Evolutionary conservation across 2,329 filamentous ascomycete genomes (phyloP).

Genomic region (Ascosphaera acerosa): DNA sequence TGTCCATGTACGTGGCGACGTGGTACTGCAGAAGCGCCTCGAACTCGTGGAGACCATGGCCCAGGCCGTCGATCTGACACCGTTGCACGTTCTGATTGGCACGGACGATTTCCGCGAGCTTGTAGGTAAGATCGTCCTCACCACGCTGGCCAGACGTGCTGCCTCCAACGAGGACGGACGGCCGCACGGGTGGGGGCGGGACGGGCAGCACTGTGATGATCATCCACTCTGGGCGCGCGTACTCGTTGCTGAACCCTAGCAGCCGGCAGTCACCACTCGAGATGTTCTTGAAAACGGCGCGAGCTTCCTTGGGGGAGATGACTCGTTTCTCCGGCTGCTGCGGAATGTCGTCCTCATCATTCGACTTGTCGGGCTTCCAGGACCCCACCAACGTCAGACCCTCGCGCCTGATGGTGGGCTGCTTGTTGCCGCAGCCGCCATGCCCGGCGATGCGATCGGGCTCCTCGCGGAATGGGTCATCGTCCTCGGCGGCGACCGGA

Average conservation of each 20-base stretch:
- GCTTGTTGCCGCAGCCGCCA: constrained; percentile 77
- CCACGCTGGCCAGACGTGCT: constrained; percentile 78
- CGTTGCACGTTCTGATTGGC: constrained; percentile 88
- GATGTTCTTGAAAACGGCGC: constrained; percentile 70
- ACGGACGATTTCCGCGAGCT: constrained; percentile 92
- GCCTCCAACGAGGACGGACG: constrained; percentile 91
- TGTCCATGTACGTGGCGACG: constrained; percentile 98
- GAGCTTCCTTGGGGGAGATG: constrained; percentile 62
- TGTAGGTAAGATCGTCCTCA: constrained; percentile 98
- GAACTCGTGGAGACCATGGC: constrained; percentile 82
- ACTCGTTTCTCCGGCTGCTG: constrained; percentile 46
- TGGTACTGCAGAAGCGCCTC: constrained; percentile 87
- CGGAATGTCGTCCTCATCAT: constrained; percentile 34
- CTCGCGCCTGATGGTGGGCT: constrained; percentile 69
- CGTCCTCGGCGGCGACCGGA: constrained; percentile 35
- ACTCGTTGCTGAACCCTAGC: constrained; percentile 82
- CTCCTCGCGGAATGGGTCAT: constrained; percentile 37
- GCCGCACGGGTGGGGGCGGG: constrained; percentile 80
- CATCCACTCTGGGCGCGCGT: constrained; percentile 97
- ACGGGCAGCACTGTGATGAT: constrained; percentile 85
- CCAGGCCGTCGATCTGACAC: constrained; percentile 74
- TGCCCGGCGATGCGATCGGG: constrained; percentile 34
- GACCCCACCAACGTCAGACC: constrained; percentile 58
- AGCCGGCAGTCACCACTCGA: constrained; percentile 55
- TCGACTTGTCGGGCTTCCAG: constrained; percentile 50